These are phyloP conservation scores for Pochonia chlamydosporia DNA, from an alignment of 2,329 filamentous ascomycete genomes.

Conservation along the genomic window DNA sequence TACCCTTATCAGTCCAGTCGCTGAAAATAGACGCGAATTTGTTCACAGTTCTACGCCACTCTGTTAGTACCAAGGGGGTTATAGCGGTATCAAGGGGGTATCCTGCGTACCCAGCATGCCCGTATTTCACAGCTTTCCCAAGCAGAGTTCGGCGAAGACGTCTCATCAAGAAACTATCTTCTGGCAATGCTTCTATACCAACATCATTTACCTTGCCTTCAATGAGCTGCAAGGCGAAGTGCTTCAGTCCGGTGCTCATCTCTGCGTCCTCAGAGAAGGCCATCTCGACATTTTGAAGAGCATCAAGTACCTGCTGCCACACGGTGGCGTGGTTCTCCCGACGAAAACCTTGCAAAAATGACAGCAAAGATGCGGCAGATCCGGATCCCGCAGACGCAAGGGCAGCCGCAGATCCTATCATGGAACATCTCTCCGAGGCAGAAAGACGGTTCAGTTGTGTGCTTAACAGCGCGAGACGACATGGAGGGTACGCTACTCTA, in stretches of 20 bases:
- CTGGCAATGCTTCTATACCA: no score
- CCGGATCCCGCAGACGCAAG: slow-evolving; percentile 83
- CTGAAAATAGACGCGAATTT: no score
- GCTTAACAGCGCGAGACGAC: slow-evolving; percentile 73
- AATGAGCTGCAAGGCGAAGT: slow-evolving; percentile 74
- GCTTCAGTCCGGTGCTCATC: slow-evolving; percentile 67
- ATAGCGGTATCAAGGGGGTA: no score
- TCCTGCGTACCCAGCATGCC: no score
- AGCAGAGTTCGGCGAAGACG: no score
- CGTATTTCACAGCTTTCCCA: no score
- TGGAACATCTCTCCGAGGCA: slow-evolving; percentile 85
- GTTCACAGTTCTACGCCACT: no score
- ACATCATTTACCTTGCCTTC: slow-evolving; percentile 69
- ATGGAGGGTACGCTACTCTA: slow-evolving; percentile 86
- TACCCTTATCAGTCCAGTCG: no score
- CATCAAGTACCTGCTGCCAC: slow-evolving; percentile 78
- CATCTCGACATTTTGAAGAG: slow-evolving; percentile 71
- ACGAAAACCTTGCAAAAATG: slow-evolving; percentile 79
- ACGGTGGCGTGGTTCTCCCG: slow-evolving; percentile 81
- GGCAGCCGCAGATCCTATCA: slow-evolving; percentile 84
- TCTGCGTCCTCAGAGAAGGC: slow-evolving; percentile 73
- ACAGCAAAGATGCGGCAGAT: slow-evolving; percentile 73
- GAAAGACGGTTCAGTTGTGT: slow-evolving; percentile 69
- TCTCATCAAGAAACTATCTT: no score
- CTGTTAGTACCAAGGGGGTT: no score